Conservation (phyloP, 2,329 filamentous ascomycete species). For the Pseudogymnoascus pannorum region DNA sequence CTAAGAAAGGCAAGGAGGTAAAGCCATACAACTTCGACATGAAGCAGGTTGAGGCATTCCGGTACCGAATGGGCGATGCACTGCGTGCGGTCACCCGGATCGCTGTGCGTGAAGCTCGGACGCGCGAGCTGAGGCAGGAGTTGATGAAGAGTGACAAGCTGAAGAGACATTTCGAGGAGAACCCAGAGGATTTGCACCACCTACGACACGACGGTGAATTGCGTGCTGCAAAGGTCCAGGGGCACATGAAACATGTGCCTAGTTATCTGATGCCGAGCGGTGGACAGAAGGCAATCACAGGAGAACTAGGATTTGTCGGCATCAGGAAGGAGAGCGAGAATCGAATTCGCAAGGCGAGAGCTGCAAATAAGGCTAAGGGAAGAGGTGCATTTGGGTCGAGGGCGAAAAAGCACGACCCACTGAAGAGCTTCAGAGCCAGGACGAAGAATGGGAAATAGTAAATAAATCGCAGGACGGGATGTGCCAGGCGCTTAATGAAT, state of each 20-base stretch:
- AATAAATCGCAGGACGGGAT: background rate
- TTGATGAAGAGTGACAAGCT: slow-evolving; percentile 90
- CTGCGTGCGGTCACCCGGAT: slow-evolving; percentile 83
- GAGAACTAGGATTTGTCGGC: slow-evolving; percentile 70
- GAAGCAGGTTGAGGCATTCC: slow-evolving; percentile 85
- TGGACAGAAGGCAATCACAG: slow-evolving; percentile 60
- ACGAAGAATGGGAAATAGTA: slow-evolving; percentile 57
- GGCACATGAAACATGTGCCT: slow-evolving; percentile 88
- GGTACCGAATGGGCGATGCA: slow-evolving; percentile 91
- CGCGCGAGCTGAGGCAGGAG: slow-evolving; percentile 80
- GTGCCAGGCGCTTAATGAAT: slow-evolving; percentile 2
- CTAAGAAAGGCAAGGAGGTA: slow-evolving; percentile 69
- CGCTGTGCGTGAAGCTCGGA: slow-evolving; percentile 81
- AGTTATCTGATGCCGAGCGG: slow-evolving; percentile 81
- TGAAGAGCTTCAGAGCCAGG: slow-evolving; percentile 77
- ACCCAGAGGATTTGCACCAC: slow-evolving; percentile 80
- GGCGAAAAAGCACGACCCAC: slow-evolving; percentile 63
- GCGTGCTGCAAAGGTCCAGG: slow-evolving; percentile 72
- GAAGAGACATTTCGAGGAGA: slow-evolving; percentile 93
- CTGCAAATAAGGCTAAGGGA: slow-evolving; percentile 39
- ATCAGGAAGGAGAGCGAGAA: slow-evolving; percentile 47
- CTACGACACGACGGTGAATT: slow-evolving; percentile 86
- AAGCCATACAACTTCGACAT: slow-evolving; percentile 94
- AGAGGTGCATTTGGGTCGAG: slow-evolving; percentile 38
- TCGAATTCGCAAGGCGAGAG: slow-evolving; percentile 34